Evolutionary conservation across 1,284 basidiomycete species (phyloP), one percentile per base, ranked within the genome.

Genomic region (Naganishia sp.): DNA sequence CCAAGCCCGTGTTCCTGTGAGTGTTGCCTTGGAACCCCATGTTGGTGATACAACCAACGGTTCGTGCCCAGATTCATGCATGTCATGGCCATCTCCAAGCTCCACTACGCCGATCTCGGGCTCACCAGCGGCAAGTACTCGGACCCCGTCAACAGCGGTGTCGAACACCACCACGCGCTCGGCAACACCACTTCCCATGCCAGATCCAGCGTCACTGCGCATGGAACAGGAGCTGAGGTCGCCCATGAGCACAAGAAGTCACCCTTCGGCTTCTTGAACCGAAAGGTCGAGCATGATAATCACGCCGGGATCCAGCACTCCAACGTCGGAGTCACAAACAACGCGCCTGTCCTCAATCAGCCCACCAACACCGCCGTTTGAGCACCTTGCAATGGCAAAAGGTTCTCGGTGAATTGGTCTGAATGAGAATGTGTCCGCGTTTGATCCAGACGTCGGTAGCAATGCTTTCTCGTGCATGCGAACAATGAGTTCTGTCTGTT

Each of bases 1-100:
- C 59, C 59, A 61, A 61, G 23, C 59, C 59, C 23, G 36, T 61
- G n/a, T 61, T 52, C 59, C 59, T 61, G 59, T 61, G 52, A 21
- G 59, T 42, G 5, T 21, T 7, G 10, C 59, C 2, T 48, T 6
- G 3, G 2, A 44, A 15, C 16, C 13, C 28, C 21, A 23, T 11
- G 39, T 18, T 13, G 5, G 10, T 9, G 36, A 9, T 28, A 18
- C 15, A 15, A 42, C 36, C 31, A 39, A 39, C 13, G 48, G 7
- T 25, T 28, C 31, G 6, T 7, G 36, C 25, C 25, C 36, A 61
- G 59, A 3, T 61, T 61, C 48, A 61, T 61, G 59, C 59, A 61
- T 48, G 50, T 61, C 48, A 44, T 6, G 23, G 59, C 59, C 11
- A 33, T 61, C 48, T 52, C 48, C 48, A 61, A 61, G 23, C 59